Conservation (phyloP, 495 filamentous ascomycete genomes). For the Penicillium herquei region DNA sequence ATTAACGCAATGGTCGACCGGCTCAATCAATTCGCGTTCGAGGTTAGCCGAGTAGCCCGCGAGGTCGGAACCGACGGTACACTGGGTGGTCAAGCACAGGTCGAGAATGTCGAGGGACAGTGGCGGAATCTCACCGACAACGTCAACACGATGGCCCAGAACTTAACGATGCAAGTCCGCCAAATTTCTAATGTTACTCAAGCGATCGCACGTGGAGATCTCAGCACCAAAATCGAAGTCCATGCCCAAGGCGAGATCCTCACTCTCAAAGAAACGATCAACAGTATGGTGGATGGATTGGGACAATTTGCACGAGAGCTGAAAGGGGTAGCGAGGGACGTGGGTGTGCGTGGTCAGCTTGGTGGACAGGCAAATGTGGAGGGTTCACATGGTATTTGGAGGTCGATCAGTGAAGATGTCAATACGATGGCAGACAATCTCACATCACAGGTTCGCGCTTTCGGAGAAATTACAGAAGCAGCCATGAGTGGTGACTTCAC, state of each 20-base stretch:
- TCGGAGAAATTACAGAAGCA: conserved; percentile 88
- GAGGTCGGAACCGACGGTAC: conserved; percentile 90
- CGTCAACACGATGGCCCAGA: conserved; percentile 94
- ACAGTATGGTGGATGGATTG: conserved; percentile 91
- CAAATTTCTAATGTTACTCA: conserved; percentile 94
- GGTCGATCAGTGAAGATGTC: conserved; percentile 82
- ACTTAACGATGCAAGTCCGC: conserved; percentile 87
- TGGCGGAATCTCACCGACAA: conserved; percentile 92
- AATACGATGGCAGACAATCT: conserved; percentile 84
- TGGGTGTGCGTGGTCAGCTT: conserved; percentile 86
- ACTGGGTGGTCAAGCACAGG: conserved; percentile 84
- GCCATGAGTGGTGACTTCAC: conserved; percentile 88
- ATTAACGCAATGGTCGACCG: conserved; percentile 97
- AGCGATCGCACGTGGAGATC: conserved; percentile 82
- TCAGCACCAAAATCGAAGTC: conserved; percentile 85
- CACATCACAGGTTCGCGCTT: conserved; percentile 86
- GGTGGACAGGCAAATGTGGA: conserved; percentile 88
- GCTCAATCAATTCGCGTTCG: conserved; percentile 84
- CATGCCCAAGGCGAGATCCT: conserved; percentile 90
- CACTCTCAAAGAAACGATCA: conserved; percentile 88
- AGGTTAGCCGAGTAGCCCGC: conserved; percentile 87
- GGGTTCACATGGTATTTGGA: conserved; percentile 93
- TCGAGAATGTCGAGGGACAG: conserved; percentile 88
- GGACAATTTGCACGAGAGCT: conserved; percentile 91
- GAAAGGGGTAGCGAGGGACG: conserved; percentile 89